These are phyloP conservation scores for Lactuca saligna DNA, from an alignment of 129 eudicot species.

Conservation along the genomic window DNA sequence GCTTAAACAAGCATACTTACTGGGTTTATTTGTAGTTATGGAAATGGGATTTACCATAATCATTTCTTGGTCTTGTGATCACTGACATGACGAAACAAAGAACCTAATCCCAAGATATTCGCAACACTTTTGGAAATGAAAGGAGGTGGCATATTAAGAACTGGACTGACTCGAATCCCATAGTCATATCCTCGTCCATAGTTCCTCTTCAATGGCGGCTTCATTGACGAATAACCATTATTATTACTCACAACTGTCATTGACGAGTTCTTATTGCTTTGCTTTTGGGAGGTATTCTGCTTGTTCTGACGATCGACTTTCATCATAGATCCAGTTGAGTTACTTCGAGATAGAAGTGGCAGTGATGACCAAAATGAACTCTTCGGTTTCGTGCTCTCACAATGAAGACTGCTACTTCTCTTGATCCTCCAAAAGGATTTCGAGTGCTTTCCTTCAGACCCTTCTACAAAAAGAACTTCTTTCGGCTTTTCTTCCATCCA, in stretches of 20 bases:
- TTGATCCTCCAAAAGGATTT: constrained; percentile 49
- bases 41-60: not conserved
- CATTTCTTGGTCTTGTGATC: constrained; percentile 52
- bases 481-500: constrained; percentile 6
- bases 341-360: constrained; percentile 47
- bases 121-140: constrained; percentile 38
- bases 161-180: constrained; percentile 36
- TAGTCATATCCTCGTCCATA: constrained; percentile 32
- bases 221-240: constrained; percentile 27
- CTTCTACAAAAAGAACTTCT: constrained; percentile 9
- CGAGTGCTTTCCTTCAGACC: constrained; percentile 31
- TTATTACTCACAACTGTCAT: not conserved
- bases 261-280: constrained; percentile 17
- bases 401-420: constrained; percentile 51
- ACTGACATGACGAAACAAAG: constrained; percentile 45
- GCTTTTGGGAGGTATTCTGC: constrained; percentile 19
- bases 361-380: constrained; percentile 52
- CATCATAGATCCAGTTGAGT: constrained; percentile 53
- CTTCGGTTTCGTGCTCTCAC: constrained; percentile 34
- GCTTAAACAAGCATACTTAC: not conserved
- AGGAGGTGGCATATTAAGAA: constrained; percentile 46
- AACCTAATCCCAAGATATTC: constrained; percentile 47
- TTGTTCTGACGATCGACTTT: constrained; percentile 13
- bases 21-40: not conserved
- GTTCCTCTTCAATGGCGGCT: constrained; percentile 47